These are phyloP conservation scores for Selaginella tamariscina DNA, from an alignment of 75 land plant species.

Conservation along the genomic window DNA sequence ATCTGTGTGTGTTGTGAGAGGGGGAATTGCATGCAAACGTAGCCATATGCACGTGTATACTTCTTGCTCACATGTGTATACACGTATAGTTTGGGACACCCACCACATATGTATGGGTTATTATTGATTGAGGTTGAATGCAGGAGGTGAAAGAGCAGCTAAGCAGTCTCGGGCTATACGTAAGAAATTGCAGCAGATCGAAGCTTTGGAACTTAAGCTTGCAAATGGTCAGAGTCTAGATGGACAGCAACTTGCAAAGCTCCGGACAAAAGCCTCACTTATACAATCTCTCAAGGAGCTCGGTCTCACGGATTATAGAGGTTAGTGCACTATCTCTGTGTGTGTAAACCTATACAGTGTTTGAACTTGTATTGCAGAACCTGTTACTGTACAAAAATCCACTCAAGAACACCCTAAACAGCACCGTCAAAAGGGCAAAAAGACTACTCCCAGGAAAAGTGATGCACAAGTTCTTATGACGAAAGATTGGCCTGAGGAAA, in stretches of 20 bases:
- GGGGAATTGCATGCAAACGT: too few species aligned
- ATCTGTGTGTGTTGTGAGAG: too few species aligned
- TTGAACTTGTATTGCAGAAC: neutral
- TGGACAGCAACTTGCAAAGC: slow-evolving; percentile 80
- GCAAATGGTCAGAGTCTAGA: slow-evolving; percentile 59
- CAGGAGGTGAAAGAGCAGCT: slow-evolving; percentile 39
- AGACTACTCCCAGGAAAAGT: neutral
- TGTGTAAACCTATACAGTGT: too few species aligned
- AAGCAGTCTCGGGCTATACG: slow-evolving; percentile 71
- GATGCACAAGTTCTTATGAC: neutral
- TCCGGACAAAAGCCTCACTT: slow-evolving; percentile 38
- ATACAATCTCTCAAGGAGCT: slow-evolving; percentile 47
- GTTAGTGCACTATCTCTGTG: neutral
- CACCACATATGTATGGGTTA: too few species aligned
- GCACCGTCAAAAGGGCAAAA: neutral
- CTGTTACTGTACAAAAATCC: neutral
- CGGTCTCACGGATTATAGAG: slow-evolving; percentile 10
- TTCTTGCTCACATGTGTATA: too few species aligned
- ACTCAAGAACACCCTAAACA: neutral
- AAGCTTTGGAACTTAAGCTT: slow-evolving; percentile 69
- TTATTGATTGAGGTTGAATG: too few species aligned
- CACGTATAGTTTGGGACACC: too few species aligned
- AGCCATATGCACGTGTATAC: too few species aligned
- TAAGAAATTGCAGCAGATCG: slow-evolving; percentile 95
- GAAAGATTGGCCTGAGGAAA: too few species aligned